Percentiles rank a stretch among this genome's conserved stretches.
phyloP scores from a whole-genome alignment of 192 early-diverging fungal species.

The Umbelopsis sp. region DNA sequence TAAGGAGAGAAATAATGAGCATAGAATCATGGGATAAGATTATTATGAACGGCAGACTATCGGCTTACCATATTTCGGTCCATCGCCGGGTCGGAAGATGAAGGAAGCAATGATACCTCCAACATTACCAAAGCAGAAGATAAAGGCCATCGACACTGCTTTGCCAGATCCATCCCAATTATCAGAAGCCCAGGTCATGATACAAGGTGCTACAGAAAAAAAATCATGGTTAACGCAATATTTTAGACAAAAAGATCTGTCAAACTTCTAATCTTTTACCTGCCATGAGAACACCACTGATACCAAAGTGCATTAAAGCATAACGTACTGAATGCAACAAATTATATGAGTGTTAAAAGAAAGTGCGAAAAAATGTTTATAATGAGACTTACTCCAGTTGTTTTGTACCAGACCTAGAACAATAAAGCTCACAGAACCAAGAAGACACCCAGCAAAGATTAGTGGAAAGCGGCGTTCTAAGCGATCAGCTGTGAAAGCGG shows the following conservation, averaged over 20 bases:
- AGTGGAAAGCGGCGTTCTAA: slow-evolving; percentile 24
- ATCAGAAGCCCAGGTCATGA: slow-evolving; percentile 1
- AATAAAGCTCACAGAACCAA: slow-evolving; percentile 21
- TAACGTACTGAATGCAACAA: neutral
- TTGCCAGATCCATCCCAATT: slow-evolving; percentile 2
- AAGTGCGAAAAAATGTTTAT: neutral
- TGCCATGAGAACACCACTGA: neutral
- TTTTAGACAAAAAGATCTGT: neutral
- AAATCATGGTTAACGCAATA: neutral
- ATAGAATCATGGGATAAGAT: neutral
- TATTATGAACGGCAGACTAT: neutral
- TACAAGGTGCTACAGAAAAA: neutral
- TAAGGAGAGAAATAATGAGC: neutral
- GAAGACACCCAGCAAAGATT: slow-evolving; percentile 19
- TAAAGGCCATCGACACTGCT: slow-evolving; percentile 26
- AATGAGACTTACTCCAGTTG: slow-evolving; percentile 27
- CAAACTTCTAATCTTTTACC: neutral
- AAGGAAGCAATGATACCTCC: slow-evolving; percentile 34
- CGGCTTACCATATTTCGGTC: slow-evolving; percentile 25
- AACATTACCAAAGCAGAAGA: slow-evolving; percentile 29
- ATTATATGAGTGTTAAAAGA: neutral
- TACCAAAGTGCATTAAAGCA: neutral
- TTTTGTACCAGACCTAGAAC: slow-evolving; percentile 24
- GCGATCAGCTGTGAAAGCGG: slow-evolving; percentile 23
- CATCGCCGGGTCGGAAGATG: slow-evolving; percentile 30